A percentile compares a stretch with the other conserved stretches of the same genome.
Evolutionary conservation across 768 basidiomycete species (phyloP).

Genomic region (Collybiopsis luxurians): DNA sequence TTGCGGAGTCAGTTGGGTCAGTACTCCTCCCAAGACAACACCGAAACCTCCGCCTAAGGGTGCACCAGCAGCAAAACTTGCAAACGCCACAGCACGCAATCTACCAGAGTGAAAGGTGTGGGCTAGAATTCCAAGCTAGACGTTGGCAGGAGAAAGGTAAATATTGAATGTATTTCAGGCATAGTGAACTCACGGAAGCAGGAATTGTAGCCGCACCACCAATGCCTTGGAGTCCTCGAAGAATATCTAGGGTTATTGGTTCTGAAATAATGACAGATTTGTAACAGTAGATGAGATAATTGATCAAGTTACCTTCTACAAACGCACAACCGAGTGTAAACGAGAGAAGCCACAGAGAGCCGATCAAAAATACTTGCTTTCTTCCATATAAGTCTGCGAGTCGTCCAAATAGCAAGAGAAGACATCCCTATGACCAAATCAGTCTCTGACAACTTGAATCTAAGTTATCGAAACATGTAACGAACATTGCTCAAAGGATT

Average conservation of each 20-base stretch:
- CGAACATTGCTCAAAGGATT: conserved; percentile 65
- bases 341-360: conserved; percentile 48
- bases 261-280: conserved; percentile 32
- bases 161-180: background rate
- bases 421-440: conserved; percentile 55
- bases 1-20: conserved; percentile 53
- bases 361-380: conserved; percentile 62
- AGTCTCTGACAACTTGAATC: background rate
- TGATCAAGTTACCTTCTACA: conserved; percentile 37
- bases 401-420: conserved; percentile 73
- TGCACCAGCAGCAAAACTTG: conserved; percentile 82
- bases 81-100: conserved; percentile 73
- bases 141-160: background rate
- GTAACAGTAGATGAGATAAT: background rate
- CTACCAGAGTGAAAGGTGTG: conserved; percentile 66
- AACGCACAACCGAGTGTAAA: conserved; percentile 70
- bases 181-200: conserved; percentile 48
- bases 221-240: conserved; percentile 79
- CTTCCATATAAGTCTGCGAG: conserved; percentile 80
- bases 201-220: conserved; percentile 78
- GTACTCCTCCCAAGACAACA: conserved; percentile 63
- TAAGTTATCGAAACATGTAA: conserved; percentile 5
- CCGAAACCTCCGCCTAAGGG: conserved; percentile 80
- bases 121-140: conserved; percentile 85
- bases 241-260: conserved; percentile 58